phyloP scores from a whole-genome alignment of 176 grass and related monocot species.

The maize (Zea mays) region Zm-B73-REFERENCE-NAM-5.0 NC_050099.1:87390001-87390500 shows the following conservation, averaged over 20 bases:
- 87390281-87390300: not conserved
- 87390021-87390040: too few relatives aligned
- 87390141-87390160: not conserved
- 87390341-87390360: not conserved
- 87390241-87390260: not conserved
- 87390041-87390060: too few relatives aligned
- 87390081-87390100: too few relatives aligned
- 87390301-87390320: not conserved
- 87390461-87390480: not conserved
- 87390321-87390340: not conserved
- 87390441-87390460: constrained; percentile 21
- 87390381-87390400: not conserved
- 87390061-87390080: too few relatives aligned
- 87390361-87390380: not conserved
- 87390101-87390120: too few relatives aligned
- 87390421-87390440: constrained; percentile 46
- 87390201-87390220: too few relatives aligned
- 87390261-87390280: not conserved
- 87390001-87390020: too few relatives aligned
- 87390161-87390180: not conserved
- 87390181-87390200: too few relatives aligned
- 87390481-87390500: constrained; percentile 40
- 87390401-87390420: not conserved
- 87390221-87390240: not conserved
- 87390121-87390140: too few relatives aligned